Percentiles rank a stretch among this genome's conserved stretches.
Evolutionary conservation across 139 green algal genomes (phyloP).

Genomic region (Picochlorum sp.): DNA sequence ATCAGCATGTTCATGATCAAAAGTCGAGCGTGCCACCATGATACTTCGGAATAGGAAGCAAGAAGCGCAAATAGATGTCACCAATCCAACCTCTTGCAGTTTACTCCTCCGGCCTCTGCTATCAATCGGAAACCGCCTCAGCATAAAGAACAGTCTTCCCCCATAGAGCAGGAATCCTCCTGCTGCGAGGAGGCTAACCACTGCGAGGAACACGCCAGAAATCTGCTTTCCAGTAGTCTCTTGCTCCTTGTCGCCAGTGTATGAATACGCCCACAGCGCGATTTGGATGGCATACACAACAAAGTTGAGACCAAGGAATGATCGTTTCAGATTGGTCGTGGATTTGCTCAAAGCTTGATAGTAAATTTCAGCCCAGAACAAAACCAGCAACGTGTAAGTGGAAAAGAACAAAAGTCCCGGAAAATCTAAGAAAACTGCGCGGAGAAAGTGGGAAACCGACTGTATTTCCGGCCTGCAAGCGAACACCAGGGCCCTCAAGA

Average conservation of each 20-base stretch:
- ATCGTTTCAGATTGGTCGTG: conserved; percentile 58
- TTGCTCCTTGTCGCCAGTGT: neutral
- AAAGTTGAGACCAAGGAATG: conserved; percentile 78
- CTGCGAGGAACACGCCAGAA: conserved; percentile 50
- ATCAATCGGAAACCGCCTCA: conserved; percentile 92
- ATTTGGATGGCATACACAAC: conserved; percentile 71
- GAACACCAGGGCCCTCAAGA: conserved; percentile 67
- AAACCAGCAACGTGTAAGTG: conserved; percentile 94
- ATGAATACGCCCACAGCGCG: conserved; percentile 17
- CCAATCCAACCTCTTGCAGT: conserved; percentile 86
- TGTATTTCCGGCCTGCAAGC: conserved; percentile 45
- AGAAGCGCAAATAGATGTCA: conserved; percentile 84
- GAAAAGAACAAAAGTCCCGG: conserved; percentile 93
- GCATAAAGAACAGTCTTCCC: conserved; percentile 85
- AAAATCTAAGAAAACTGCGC: conserved; percentile 73
- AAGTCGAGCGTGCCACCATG: conserved; percentile 56
- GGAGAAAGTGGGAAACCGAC: conserved; percentile 10
- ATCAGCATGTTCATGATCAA: conserved; percentile 31
- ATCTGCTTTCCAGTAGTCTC: conserved; percentile 10
- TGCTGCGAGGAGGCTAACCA: conserved; percentile 65
- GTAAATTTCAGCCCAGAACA: conserved; percentile 99
- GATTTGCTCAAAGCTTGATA: conserved; percentile 84
- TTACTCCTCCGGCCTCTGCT: conserved; percentile 85
- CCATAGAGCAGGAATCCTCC: conserved; percentile 90
- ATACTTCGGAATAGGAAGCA: conserved; percentile 73